Percentiles rank a stretch among this genome's conserved stretches.
phyloP scores from a whole-genome alignment of 2,329 filamentous ascomycete species.

The Fusarium verticillioides region DNA sequence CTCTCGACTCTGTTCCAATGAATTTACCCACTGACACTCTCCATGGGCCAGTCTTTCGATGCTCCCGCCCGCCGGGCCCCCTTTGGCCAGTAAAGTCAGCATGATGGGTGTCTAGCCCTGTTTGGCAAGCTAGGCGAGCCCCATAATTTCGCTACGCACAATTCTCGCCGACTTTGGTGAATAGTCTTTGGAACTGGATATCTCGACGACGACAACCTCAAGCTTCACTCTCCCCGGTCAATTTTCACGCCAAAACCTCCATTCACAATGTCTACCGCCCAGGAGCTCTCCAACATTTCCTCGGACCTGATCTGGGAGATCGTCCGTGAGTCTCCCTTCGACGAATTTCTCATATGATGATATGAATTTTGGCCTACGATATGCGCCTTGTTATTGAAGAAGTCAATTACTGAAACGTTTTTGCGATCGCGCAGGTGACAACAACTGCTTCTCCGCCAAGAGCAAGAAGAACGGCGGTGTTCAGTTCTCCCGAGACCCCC shows the following conservation, averaged over 20 bases:
- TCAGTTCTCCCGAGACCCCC: conserved; percentile 92
- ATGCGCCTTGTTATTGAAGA: conserved; percentile 22
- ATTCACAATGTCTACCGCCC: conserved; percentile 66
- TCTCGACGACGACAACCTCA: conserved; percentile 47
- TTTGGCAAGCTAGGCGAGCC: conserved; percentile 49
- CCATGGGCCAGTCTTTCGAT: background rate
- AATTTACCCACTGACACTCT: background rate
- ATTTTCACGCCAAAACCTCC: conserved; percentile 45
- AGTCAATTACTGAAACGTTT: conserved; percentile 40
- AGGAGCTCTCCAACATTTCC: conserved; percentile 77
- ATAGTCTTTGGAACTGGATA: conserved; percentile 33
- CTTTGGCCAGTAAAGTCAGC: background rate
- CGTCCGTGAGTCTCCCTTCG: conserved; percentile 79
- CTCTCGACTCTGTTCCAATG: conserved; percentile 7
- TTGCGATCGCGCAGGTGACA: conserved; percentile 69
- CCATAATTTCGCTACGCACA: conserved; percentile 52
- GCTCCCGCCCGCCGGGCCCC: background rate
- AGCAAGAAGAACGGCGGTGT: conserved; percentile 81
- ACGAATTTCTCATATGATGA: conserved; percentile 8
- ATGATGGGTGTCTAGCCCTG: conserved; percentile 41
- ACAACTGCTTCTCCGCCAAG: conserved; percentile 95
- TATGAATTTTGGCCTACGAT: conserved; percentile 4
- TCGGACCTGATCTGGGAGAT: conserved; percentile 94
- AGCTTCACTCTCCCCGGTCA: conserved; percentile 40
- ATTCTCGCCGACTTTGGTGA: conserved; percentile 39